Evolutionary conservation across 257 asterid genomes (phyloP).

Genomic region (Primulina eburnea): DNA sequence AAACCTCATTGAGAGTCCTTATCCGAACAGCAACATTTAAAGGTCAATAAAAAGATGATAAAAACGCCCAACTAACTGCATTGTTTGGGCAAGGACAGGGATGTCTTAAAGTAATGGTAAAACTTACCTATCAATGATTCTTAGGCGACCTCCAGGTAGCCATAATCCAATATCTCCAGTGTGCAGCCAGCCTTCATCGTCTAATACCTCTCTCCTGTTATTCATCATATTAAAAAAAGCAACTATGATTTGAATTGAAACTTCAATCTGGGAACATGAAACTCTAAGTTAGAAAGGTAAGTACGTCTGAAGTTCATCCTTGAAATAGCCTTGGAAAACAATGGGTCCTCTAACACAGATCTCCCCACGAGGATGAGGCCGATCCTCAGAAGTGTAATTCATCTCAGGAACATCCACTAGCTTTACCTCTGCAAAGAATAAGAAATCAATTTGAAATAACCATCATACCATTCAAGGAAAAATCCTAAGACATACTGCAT

Average conservation of each 20-base stretch:
- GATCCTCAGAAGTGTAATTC: conserved; percentile 92
- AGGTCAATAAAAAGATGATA: background rate
- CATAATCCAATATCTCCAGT: conserved; percentile 98
- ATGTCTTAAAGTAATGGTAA: background rate
- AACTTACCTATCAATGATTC: conserved; percentile 82
- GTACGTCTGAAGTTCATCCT: conserved; percentile 87
- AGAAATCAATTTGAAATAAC: conserved; percentile 16
- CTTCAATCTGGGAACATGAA: conserved; percentile 9
- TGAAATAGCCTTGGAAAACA: conserved; percentile 80
- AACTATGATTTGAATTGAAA: conserved; percentile 23
- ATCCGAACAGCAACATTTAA: background rate
- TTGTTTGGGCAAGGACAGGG: background rate
- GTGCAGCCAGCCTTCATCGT: conserved; percentile 85
- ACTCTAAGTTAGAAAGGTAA: conserved; percentile 21
- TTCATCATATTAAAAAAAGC: conserved; percentile 18
- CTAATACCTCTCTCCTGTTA: conserved; percentile 83
- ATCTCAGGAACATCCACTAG: conserved; percentile 97
- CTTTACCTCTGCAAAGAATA: conserved; percentile 58
- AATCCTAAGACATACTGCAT: background rate
- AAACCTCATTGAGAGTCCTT: background rate
- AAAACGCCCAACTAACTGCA: background rate
- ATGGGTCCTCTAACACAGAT: conserved; percentile 94
- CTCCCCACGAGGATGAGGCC: conserved; percentile 97
- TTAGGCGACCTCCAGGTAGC: conserved; percentile 93
- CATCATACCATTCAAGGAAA: background rate